A percentile compares a stretch with the other conserved stretches of the same genome.
phyloP scores from a whole-genome alignment of 2,329 filamentous ascomycete species.

The Beauveria scarabaeidicola region DNA sequence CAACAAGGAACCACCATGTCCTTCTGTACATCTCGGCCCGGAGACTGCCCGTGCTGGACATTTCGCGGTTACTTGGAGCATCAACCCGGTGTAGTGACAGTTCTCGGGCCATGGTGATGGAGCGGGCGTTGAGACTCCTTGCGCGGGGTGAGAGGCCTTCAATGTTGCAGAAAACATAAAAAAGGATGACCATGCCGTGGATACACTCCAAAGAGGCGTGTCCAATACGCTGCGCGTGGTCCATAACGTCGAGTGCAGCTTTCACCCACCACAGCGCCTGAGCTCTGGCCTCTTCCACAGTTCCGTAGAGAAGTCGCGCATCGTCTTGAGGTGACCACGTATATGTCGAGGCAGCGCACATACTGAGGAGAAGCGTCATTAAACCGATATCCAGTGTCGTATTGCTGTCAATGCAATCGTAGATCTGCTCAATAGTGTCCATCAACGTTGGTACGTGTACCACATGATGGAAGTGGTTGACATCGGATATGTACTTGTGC shows the following conservation, averaged over 20 bases:
- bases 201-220: conserved; percentile 26
- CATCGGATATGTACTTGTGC: conserved; percentile 22
- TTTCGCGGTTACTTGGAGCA: conserved; percentile 18
- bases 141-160: conserved; percentile 28
- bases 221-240: conserved; percentile 23
- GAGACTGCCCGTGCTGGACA: conserved; percentile 18
- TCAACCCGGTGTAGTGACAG: conserved; percentile 32
- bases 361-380: conserved; percentile 21
- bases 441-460: conserved; percentile 22
- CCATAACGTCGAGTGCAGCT: conserved; percentile 27
- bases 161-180: conserved; percentile 30
- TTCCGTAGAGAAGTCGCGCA: conserved; percentile 19
- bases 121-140: conserved; percentile 22
- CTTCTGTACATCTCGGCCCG: conserved; percentile 30
- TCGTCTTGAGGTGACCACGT: conserved; percentile 24
- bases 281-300: conserved; percentile 19
- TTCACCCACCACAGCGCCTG: conserved; percentile 26
- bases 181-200: conserved; percentile 29
- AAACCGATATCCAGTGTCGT: conserved; percentile 17
- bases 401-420: conserved; percentile 21
- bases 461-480: conserved; percentile 26
- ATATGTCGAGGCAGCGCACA: conserved; percentile 24
- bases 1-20: conserved; percentile 36
- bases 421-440: conserved; percentile 23
- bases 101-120: conserved; percentile 24